phyloP scores from a whole-genome alignment of 495 filamentous ascomycete species.

The Neurospora intermedia region DNA sequence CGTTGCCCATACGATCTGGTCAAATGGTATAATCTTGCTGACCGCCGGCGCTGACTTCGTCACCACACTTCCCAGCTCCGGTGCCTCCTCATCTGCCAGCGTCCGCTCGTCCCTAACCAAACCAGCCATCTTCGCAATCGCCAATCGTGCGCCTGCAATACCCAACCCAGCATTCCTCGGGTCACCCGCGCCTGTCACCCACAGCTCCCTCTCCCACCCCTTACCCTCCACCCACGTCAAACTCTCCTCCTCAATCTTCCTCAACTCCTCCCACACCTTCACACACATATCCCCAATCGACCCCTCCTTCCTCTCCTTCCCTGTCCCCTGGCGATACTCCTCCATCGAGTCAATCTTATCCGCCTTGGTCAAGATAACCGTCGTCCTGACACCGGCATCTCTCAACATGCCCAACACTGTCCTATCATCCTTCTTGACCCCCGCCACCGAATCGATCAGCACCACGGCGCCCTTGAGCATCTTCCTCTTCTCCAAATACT shows the following conservation, averaged over 20 bases:
- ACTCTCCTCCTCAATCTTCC: conserved; percentile 21
- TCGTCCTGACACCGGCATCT: conserved; percentile 52
- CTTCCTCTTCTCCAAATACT: conserved; percentile 62
- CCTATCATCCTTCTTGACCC: conserved; percentile 64
- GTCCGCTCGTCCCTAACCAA: conserved; percentile 19
- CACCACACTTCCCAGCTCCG: conserved; percentile 1
- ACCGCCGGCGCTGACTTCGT: neutral
- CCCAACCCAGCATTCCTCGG: conserved; percentile 13
- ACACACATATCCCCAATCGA: conserved; percentile 24
- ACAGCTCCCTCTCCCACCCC: conserved; percentile 38
- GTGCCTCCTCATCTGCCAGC: neutral
- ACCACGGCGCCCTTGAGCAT: conserved; percentile 76
- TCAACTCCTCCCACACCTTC: conserved; percentile 26
- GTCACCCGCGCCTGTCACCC: conserved; percentile 37
- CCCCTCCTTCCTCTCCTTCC: conserved; percentile 12
- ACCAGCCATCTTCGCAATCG: conserved; percentile 31
- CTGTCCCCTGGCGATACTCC: neutral
- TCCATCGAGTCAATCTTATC: conserved; percentile 38
- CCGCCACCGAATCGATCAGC: conserved; percentile 69
- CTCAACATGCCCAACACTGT: conserved; percentile 56
- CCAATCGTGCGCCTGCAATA: conserved; percentile 26
- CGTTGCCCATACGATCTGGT: conserved; percentile 13
- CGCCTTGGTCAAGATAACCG: conserved; percentile 75
- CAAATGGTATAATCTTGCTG: conserved; percentile 20
- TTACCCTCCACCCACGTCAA: conserved; percentile 19